These are phyloP conservation scores for Castanopsis chinensis DNA, from an alignment of 306 rosid species.

Conservation along the genomic window DNA sequence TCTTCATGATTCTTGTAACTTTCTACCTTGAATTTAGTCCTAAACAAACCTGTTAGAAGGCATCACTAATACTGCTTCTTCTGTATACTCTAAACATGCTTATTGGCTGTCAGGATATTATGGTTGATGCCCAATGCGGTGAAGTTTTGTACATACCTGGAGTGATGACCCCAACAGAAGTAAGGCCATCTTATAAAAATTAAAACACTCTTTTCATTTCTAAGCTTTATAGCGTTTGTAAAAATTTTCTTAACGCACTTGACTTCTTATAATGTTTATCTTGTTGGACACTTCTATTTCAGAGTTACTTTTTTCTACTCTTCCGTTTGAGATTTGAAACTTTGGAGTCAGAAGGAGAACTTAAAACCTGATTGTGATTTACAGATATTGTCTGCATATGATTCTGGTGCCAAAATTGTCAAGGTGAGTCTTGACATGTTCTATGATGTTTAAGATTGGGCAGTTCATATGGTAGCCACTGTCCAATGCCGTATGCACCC, in stretches of 20 bases:
- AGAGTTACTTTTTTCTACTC: not conserved
- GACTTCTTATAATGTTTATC: slow-evolving; percentile 8
- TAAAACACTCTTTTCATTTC: not conserved
- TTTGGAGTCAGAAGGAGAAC: not conserved
- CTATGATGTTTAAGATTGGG: slow-evolving; percentile 4
- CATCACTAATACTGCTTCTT: slow-evolving; percentile 3
- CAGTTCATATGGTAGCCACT: not conserved
- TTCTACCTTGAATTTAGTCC: not conserved
- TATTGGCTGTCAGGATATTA: slow-evolving; percentile 51
- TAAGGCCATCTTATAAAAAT: slow-evolving; percentile 32
- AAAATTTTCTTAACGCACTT: slow-evolving; percentile 4
- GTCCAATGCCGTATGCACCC: not conserved
- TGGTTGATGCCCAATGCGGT: slow-evolving; percentile 38
- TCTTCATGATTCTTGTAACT: not conserved
- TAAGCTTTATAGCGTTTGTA: slow-evolving; percentile 8
- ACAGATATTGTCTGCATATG: slow-evolving; percentile 70
- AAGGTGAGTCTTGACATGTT: slow-evolving; percentile 49
- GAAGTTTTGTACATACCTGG: slow-evolving; percentile 86
- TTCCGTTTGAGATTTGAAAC: slow-evolving; percentile 8
- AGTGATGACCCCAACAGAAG: slow-evolving; percentile 95
- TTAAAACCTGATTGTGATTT: slow-evolving; percentile 19
- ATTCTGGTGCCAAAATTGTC: slow-evolving; percentile 75
- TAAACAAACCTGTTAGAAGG: not conserved
- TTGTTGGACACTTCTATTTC: not conserved
- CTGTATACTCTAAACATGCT: not conserved